These are phyloP conservation scores for Bondarzewia mesenterica DNA, from an alignment of 1,284 basidiomycete genomes.

Conservation along the genomic window DNA sequence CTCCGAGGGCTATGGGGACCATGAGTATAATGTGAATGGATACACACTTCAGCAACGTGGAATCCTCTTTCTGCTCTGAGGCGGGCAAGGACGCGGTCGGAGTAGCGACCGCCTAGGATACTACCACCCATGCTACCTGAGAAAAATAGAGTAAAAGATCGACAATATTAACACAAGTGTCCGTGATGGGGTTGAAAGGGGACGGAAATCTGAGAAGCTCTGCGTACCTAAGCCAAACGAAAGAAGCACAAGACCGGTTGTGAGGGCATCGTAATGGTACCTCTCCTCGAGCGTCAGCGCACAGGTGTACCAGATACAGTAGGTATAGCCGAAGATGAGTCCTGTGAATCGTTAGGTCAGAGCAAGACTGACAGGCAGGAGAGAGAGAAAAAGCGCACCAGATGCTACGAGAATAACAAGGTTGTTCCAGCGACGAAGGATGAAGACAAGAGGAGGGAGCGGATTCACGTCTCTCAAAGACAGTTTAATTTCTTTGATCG, in stretches of 20 bases:
- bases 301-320: conserved; percentile 65
- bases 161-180: neutral
- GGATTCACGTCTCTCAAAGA: conserved; percentile 70
- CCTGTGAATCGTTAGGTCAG: conserved; percentile 32
- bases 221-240: conserved; percentile 61
- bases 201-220: neutral
- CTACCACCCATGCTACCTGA: conserved; percentile 63
- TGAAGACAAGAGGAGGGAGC: conserved; percentile 46
- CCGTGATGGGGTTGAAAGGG: neutral
- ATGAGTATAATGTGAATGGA: neutral
- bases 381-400: conserved; percentile 31
- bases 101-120: conserved; percentile 70
- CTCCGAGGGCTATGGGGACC: neutral
- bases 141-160: conserved; percentile 1
- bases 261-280: conserved; percentile 65
- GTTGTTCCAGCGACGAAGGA: conserved; percentile 62
- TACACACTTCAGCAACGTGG: conserved; percentile 56
- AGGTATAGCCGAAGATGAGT: conserved; percentile 68
- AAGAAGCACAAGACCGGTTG: conserved; percentile 71
- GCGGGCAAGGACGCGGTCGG: conserved; percentile 53
- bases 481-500: conserved; percentile 38
- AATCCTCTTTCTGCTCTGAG: conserved; percentile 51
- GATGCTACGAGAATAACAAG: conserved; percentile 59
- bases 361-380: neutral
- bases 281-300: conserved; percentile 55